Conservation (phyloP, 345 rosid species). For the Citrus sinensis region DNA sequence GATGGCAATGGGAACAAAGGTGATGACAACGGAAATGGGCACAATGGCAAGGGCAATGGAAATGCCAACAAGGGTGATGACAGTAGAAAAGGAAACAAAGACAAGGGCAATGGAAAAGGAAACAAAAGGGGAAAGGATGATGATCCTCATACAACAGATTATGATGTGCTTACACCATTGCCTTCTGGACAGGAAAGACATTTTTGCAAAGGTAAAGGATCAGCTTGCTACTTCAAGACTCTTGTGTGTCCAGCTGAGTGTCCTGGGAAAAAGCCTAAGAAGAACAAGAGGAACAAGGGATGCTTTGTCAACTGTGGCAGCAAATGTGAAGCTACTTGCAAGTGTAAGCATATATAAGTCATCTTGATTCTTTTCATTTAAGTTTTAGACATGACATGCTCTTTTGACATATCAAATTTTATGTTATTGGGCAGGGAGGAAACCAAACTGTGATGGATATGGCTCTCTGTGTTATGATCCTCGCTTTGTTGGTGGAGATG, state of each 20-base stretch:
- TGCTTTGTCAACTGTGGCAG: constrained; percentile 68
- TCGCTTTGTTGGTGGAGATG: constrained; percentile 75
- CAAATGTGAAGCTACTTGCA: constrained; percentile 84
- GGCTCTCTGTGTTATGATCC: constrained; percentile 81
- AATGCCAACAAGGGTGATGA: neutral
- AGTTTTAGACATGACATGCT: no score
- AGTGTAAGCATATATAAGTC: constrained; percentile 42
- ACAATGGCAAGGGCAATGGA: neutral
- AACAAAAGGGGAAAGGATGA: constrained; percentile 12
- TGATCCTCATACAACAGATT: constrained; percentile 29
- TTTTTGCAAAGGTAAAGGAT: constrained; percentile 34
- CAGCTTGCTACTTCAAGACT: constrained; percentile 31
- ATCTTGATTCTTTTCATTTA: neutral
- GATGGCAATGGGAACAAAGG: constrained; percentile 9
- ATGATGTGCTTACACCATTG: constrained; percentile 23
- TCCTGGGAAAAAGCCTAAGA: constrained; percentile 58
- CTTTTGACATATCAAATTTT: neutral
- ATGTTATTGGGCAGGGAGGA: constrained; percentile 36
- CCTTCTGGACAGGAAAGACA: constrained; percentile 50
- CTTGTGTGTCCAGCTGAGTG: constrained; percentile 71
- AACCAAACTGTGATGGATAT: constrained; percentile 48
- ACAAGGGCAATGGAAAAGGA: neutral
- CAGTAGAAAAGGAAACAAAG: constrained; percentile 11
- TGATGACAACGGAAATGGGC: neutral
- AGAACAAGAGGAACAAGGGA: constrained; percentile 59